Conservation (phyloP, 2,329 filamentous ascomycete genomes). For the Aspergillus neotritici region DNA sequence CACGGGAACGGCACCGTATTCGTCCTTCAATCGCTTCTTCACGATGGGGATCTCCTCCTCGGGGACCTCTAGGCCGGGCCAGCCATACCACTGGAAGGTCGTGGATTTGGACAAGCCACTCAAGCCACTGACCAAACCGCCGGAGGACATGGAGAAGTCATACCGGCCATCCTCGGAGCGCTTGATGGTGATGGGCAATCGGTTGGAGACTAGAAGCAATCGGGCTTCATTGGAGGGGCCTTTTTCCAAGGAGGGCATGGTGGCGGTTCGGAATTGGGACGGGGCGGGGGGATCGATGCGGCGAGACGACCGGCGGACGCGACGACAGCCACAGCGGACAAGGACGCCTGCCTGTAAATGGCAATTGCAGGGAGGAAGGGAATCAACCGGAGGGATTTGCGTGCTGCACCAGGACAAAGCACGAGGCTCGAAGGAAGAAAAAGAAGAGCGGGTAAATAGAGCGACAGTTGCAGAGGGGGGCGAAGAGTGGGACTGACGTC, state of each 20-base stretch:
- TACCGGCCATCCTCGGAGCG: conserved; percentile 86
- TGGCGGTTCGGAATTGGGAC: background rate
- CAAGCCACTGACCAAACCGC: conserved; percentile 87
- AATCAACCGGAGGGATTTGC: too few species aligned
- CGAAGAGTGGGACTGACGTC: background rate
- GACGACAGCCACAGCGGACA: too few species aligned
- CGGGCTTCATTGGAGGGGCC: conserved; percentile 36
- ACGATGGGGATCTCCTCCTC: conserved; percentile 72
- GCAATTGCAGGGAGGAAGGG: too few species aligned
- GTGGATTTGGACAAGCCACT: conserved; percentile 88
- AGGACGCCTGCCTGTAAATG: too few species aligned
- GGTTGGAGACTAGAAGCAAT: conserved; percentile 85
- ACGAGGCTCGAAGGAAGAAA: too few species aligned
- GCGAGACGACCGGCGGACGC: background rate
- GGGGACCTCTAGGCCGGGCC: conserved; percentile 89
- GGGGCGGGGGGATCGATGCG: background rate
- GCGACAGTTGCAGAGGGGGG: background rate
- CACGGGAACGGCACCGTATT: conserved; percentile 84
- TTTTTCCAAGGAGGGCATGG: conserved; percentile 33
- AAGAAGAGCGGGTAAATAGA: too few species aligned
- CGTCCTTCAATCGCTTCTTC: conserved; percentile 71
- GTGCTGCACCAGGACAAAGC: too few species aligned
- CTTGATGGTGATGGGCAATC: conserved; percentile 94
- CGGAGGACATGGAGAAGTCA: conserved; percentile 92
- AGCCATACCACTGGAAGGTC: conserved; percentile 97